Evolutionary conservation across 805 yeast genomes (phyloP), one percentile per base, ranked within the genome.

Genomic region (Ogataea glucozyma): DNA sequence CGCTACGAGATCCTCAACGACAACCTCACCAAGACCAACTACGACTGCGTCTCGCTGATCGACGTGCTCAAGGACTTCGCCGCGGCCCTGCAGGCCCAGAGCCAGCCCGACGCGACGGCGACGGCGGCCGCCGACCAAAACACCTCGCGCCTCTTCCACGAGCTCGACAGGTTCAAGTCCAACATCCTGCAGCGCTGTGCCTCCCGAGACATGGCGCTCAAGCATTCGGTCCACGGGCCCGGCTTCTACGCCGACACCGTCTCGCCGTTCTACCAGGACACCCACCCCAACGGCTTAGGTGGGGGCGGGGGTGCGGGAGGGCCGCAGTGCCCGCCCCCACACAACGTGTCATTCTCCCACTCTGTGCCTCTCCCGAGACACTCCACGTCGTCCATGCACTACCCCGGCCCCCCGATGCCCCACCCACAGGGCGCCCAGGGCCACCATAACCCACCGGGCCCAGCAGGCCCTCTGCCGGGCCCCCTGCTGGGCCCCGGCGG

Each of bases 41-140:
- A 69, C 41, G 88, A 81, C 51, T 66, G 78, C 61, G 72, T 79
- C 3, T 70, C 70, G 27, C 45, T 81, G 7, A 51, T 81, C 9
- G 85, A 79, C 42, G 47, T 62, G 12, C 26, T 64, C 16, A 63
- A 57, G 34, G 67, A 62, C 17, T 40, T 47, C 2, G 40, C 54
- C 2, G 41, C 40, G 10, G 11, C 47, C 20, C 19, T 52, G 7
- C 27, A 33, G n/a, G 46, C 36, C 16, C 45, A 39, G 12, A 47
- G 18, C n/a, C 30, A 30, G 8, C 47, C n/a, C n/a, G n/a, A n/a
- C n/a, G n/a, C n/a, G n/a, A n/a, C n/a, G n/a, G n/a, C n/a, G n/a
- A n/a, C n/a, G n/a, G n/a, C n/a, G n/a, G n/a, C n/a, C n/a, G n/a
- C n/a, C n/a, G n/a, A n/a, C n/a, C n/a, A n/a, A n/a, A n/a, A n/a